Percentiles rank a stretch among this genome's conserved stretches.
Conservation (phyloP, 2,329 filamentous ascomycete species). For the Neonectria hederae region DNA sequence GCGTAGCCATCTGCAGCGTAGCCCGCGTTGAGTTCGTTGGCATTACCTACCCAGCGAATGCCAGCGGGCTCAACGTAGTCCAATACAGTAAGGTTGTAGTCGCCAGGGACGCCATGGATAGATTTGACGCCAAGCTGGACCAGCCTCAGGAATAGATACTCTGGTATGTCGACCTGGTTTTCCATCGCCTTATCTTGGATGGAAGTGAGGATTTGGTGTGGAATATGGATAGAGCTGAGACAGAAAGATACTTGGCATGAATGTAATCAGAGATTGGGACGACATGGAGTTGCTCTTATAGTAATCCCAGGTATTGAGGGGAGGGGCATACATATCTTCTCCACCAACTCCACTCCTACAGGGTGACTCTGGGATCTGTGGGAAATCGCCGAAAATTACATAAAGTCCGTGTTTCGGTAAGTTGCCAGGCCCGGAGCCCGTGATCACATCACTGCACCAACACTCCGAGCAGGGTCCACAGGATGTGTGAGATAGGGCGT, state of each 20-base stretch:
- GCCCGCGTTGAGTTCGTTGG: constrained; percentile 66
- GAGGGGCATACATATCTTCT: no score
- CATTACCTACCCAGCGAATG: constrained; percentile 59
- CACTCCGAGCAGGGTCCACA: background rate
- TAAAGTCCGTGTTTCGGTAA: no score
- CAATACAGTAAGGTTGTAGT: constrained; percentile 51
- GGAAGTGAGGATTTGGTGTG: background rate
- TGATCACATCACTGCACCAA: background rate
- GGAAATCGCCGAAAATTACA: background rate
- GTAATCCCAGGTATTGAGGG: background rate
- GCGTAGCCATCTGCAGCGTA: constrained; percentile 69
- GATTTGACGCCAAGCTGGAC: constrained; percentile 67
- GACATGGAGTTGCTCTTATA: background rate
- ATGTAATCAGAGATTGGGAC: background rate
- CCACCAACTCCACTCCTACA: background rate
- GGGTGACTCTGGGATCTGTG: background rate
- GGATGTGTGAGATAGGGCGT: background rate
- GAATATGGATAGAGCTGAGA: background rate
- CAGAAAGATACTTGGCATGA: background rate
- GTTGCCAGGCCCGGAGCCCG: no score
- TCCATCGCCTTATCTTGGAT: background rate
- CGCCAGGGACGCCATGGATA: constrained; percentile 61
- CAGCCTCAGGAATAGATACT: constrained; percentile 68
- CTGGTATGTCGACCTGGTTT: constrained; percentile 5
- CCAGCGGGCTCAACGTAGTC: constrained; percentile 50